phyloP scores from a whole-genome alignment of 1,284 basidiomycete species.

The Pulveroboletus sp. region DNA sequence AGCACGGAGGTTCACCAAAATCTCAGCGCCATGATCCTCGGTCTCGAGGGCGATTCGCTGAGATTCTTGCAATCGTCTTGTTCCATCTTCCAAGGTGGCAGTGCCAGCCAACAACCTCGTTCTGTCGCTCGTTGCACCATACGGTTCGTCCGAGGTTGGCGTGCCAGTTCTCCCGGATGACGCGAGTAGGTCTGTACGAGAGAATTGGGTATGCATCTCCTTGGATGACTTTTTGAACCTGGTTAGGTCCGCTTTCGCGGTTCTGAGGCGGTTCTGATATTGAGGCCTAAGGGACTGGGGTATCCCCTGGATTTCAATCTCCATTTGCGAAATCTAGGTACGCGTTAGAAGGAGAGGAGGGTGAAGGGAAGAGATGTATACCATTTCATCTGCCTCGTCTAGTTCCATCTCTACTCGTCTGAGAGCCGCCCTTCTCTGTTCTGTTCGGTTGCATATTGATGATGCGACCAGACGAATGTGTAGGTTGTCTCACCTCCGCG shows the following conservation, averaged over 20 bases:
- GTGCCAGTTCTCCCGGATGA: conserved; percentile 46
- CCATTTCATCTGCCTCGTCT: conserved; percentile 99
- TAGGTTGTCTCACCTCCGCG: conserved; percentile 48
- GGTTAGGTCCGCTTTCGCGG: conserved; percentile 72
- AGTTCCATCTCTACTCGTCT: conserved; percentile 92
- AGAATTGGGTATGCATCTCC: conserved; percentile 57
- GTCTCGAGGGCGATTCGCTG: conserved; percentile 95
- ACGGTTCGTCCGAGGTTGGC: conserved; percentile 79
- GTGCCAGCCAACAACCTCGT: conserved; percentile 80
- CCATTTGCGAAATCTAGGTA: conserved; percentile 93
- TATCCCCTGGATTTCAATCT: conserved; percentile 97
- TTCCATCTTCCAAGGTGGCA: conserved; percentile 73
- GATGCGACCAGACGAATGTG: neutral
- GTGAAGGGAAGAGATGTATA: conserved; percentile 35
- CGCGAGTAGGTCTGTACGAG: conserved; percentile 60
- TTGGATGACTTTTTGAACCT: conserved; percentile 79
- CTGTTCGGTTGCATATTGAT: conserved; percentile 42
- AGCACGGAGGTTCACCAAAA: conserved; percentile 80
- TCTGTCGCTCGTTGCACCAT: conserved; percentile 66
- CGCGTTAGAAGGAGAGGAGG: conserved; percentile 9
- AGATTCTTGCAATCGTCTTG: conserved; percentile 83
- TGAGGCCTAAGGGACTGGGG: conserved; percentile 79
- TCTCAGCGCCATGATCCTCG: conserved; percentile 93
- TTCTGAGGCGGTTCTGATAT: conserved; percentile 72
- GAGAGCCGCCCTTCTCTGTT: conserved; percentile 82